Base-by-base conservation (phyloP, 1,284 basidiomycete species). In the Cutaneotrichosporon daszewskae region DNA sequence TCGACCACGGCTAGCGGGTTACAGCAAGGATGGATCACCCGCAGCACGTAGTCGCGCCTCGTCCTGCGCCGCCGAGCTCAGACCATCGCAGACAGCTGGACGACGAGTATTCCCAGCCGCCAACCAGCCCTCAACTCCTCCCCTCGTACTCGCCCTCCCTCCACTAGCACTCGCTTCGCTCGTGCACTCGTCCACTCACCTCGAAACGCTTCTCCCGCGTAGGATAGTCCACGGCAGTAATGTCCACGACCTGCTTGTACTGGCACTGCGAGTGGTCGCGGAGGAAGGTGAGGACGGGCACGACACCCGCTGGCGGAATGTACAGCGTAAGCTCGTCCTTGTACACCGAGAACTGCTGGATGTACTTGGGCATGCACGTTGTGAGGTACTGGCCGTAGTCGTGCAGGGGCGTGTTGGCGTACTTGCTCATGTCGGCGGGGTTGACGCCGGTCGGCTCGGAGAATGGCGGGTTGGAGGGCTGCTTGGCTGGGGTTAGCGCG, bases 301-400 rank as follows among this genome's bases (percentile, higher is more conserved):
- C 68, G 59, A 98, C 75, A 44, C 80, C 87, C 18, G 82, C 77
- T 5, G 95, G 95, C 0, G 84, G 78, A 64, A 86, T 77, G 56
- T 68, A 68, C 53, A 99, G 79, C 12, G 87, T 86, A 50, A 98
- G 78, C 71, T 98, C 95, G 71, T 98, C 94, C 76, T 92, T 92
- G 73, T 91, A 83, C 37, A 96, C 87, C n/a, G 87, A 89, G 77
- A 92, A 95, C 72, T 96, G 91, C 72, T 96, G 91, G 64, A 96
- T 80, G 75, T 83, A 92, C 75, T 92, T 95, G 46, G 90, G 90
- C 19, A 96, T 80, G 62, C 85, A 88, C 65, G 91, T 86, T 41
- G 79, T 82, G 59, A 95, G 76, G 73, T 94, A 94, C 51, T 89
- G 86, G 59, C 88, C 90, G 63, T 88, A 95, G 36, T 81, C 81